phyloP scores from a whole-genome alignment of 805 yeast genomes.

The Candida xyloterini region DNA sequence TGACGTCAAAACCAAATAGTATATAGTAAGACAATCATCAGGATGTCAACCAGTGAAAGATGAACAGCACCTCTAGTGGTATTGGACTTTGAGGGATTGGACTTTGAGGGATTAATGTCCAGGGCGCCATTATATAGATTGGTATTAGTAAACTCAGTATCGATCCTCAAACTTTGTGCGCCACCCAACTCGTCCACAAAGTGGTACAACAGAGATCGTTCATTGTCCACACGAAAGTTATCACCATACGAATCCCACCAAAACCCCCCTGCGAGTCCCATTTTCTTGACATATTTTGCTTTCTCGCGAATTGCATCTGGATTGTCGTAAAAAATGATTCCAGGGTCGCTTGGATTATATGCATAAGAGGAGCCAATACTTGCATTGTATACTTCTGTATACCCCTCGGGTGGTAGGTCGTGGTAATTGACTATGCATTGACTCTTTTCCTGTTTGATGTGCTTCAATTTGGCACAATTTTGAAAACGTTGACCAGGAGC shows the following conservation, averaged over 20 bases:
- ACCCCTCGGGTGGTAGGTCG: constrained; percentile 25
- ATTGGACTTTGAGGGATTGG: background rate
- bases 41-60: background rate
- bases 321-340: constrained; percentile 67
- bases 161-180: background rate
- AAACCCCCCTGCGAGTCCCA: constrained; percentile 75
- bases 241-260: constrained; percentile 96
- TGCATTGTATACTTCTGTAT: constrained; percentile 49
- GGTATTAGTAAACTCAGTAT: background rate
- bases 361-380: constrained; percentile 53
- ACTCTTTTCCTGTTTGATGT: constrained; percentile 8
- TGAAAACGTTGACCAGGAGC: constrained; percentile 14
- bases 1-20: too few species aligned
- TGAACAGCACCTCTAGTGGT: too few species aligned
- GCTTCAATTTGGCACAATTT: constrained; percentile 21
- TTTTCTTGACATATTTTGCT: constrained; percentile 50
- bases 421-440: constrained; percentile 26
- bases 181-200: constrained; percentile 44
- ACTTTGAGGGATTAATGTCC: background rate
- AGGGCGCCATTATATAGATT: constrained; percentile 8
- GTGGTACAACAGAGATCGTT: constrained; percentile 41
- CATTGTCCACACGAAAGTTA: constrained; percentile 26
- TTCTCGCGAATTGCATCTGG: constrained; percentile 50
- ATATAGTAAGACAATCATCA: background rate
- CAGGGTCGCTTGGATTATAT: constrained; percentile 36